Base-by-base conservation (phyloP, 768 basidiomycete genomes). In the Dioszegia crocea region DNA sequence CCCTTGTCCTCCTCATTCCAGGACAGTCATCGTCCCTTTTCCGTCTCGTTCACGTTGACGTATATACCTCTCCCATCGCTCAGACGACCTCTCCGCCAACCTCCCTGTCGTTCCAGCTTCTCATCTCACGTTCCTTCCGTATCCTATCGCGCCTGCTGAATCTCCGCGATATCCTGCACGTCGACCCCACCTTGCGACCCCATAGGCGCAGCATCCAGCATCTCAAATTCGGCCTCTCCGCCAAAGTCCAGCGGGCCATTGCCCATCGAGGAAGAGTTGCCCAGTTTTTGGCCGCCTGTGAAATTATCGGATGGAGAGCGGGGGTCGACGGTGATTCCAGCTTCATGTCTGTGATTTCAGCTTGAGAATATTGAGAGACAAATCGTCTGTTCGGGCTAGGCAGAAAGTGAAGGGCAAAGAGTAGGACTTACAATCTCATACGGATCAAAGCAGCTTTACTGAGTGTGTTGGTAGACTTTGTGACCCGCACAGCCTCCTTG, bases 391-490 rank as follows among this genome's bases (percentile, higher is more conserved):
- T n/a, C n/a, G n/a, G n/a, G n/a, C n/a, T n/a, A n/a, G n/a, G n/a
- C n/a, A n/a, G n/a, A n/a, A n/a, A n/a, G 23, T 19, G 21, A 8
- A 17, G n/a, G 17, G 29, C 12, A 21, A 9, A 21, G 23, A 1
- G 30, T n/a, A n/a, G 5, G 10, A 80, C 88, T 72, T 64, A 92
- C 91, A 94, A 74, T 63, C 84, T 81, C 86, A 93, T 88, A 24
- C 90, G 82, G 54, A 91, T 77, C n/a, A 91, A 76, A 19, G 91
- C 78, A 74, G 89, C 90, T 60, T 85, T 80, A 63, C 91, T 91
- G 33, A 85, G 81, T 11, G 82, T 79, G 68, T 87, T 84, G 56
- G 89, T 88, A 19, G 86, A 84, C 27, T 80, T 78, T 2, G 88
- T 91, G 0, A 84, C 82, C 74, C 86, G 83, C 66, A 92, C 82